Conservation (phyloP, 306 rosid species). For the Canavalia ensiformis region DNA sequence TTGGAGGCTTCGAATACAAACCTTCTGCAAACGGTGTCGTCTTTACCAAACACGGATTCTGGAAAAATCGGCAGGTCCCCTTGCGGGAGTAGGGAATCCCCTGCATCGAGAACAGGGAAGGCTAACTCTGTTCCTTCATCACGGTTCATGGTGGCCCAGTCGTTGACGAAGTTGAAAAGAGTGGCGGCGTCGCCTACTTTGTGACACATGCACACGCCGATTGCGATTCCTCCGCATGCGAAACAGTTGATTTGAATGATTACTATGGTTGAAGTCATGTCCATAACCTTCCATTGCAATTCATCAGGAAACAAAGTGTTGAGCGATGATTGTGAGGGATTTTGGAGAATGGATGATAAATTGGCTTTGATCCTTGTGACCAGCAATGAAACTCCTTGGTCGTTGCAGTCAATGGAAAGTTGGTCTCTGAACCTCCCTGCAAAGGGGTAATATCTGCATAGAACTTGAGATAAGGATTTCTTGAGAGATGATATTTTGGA, state of each 20-base stretch:
- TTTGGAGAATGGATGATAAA: slow-evolving; percentile 48
- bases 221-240: slow-evolving; percentile 60
- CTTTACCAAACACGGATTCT: neutral
- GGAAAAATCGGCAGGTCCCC: slow-evolving; percentile 34
- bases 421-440: slow-evolving; percentile 57
- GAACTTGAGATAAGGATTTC: slow-evolving; percentile 53
- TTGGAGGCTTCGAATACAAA: slow-evolving; percentile 51
- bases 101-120: slow-evolving; percentile 27
- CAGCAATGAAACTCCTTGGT: slow-evolving; percentile 60
- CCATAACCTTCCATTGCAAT: slow-evolving; percentile 43
- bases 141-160: slow-evolving; percentile 59
- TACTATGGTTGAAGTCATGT: slow-evolving; percentile 7
- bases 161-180: slow-evolving; percentile 51
- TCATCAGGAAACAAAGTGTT: slow-evolving; percentile 51
- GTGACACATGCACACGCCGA: slow-evolving; percentile 58
- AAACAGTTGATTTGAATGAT: slow-evolving; percentile 59
- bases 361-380: slow-evolving; percentile 40
- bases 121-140: neutral
- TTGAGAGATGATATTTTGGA: slow-evolving; percentile 27
- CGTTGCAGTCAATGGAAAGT: slow-evolving; percentile 59
- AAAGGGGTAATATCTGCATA: slow-evolving; percentile 62
- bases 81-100: slow-evolving; percentile 40
- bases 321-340: slow-evolving; percentile 19
- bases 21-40: slow-evolving; percentile 36
- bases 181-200: slow-evolving; percentile 59